Base-by-base conservation (phyloP, 139 green algal genomes). In the Choricystis sp. region DNA sequence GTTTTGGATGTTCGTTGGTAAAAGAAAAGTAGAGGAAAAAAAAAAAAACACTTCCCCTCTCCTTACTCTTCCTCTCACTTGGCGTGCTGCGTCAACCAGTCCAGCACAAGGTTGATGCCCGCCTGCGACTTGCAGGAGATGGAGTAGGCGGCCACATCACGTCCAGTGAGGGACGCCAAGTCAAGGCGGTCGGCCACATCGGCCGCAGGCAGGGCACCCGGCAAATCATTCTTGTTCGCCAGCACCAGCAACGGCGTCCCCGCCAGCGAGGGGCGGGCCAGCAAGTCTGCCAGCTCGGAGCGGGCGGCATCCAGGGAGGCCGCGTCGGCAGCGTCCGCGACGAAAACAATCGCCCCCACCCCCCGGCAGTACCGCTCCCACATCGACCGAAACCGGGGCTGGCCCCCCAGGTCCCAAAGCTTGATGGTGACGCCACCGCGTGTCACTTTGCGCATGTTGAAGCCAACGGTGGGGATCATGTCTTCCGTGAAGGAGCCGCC, bases 351-450 rank as follows among this genome's bases (percentile, higher is more conserved):
- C 22, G 84, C 86, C 60, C 94, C 85, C 64, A 98, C 92, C 19
- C 93, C 94, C 19, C 94, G 74, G 79, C 91, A 98, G 74, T 99
- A 98, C 2, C 94, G 80, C 82, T 99, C 94, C 94, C 94, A 99
- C 81, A 98, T 91, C 63, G 69, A 88, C 0, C 94, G 74, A 74
- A 99, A 99, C 9, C 94, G 80, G 20, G 85, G 80, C 82, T 89
- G 84, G 31, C 93, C 94, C 2, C 94, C 94, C 27, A 99, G 68
- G 67, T 99, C 93, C 93, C 93, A 99, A 64, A 98, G 77, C 73
- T 98, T 98, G 62, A 99, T 97, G 24, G 79, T 94, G 27, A 99
- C 89, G 24, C 79, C 79, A 2, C 89, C 90, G 23, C 31, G 60
- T 4, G 23, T 55, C 14, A 64, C 65, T 73, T 96, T 99, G 22